Base-by-base conservation (phyloP, 441 rosid species). In the Omphalea diandra region DNA sequence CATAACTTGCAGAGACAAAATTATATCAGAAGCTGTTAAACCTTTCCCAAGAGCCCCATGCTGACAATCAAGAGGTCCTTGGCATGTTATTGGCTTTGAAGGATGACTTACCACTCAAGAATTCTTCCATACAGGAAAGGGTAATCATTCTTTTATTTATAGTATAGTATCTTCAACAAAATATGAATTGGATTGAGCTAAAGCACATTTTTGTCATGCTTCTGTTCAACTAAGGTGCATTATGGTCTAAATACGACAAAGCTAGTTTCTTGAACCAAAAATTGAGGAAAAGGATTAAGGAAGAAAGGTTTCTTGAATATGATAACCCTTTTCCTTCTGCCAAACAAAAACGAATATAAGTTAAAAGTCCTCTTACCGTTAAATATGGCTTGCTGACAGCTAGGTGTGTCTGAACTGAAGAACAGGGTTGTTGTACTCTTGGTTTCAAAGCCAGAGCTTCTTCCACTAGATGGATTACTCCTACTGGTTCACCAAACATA, bases 61-160 rank as follows among this genome's bases (percentile, higher is more conserved):
- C 47, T 36, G 91, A 89, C 81, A 93, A 93, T 77, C 87, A 90
- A 81, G 88, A 85, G 71, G 75, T 88, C 40, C 91, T 93, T 52
- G 68, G 62, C 50, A 57, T 83, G 57, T 74, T 90, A 41, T 85
- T 90, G 71, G 79, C 91, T 24, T 71, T 75, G 24, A 79, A 80
- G 72, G 82, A 88, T 83, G 81, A 82, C 73, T 74, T 85, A 17
- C 91, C 86, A 12, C 89, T 90, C 59, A 88, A 84, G 80, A 69
- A 83, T 67, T 82, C 80, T 74, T 73, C 81, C 41, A 63, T 74
- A 63, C 79, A 82, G 77, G 86, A 70, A 81, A 79, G 83, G 87
- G 86, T 85, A 65, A 26, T 57, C 9, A 2, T 24, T 60, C 55
- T 63, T 73, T 57, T 44, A 15, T 22, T 55, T 43, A 54, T 65